Base-by-base conservation (phyloP, 1,284 basidiomycete species). In the Boletus semigastroideus region DNA sequence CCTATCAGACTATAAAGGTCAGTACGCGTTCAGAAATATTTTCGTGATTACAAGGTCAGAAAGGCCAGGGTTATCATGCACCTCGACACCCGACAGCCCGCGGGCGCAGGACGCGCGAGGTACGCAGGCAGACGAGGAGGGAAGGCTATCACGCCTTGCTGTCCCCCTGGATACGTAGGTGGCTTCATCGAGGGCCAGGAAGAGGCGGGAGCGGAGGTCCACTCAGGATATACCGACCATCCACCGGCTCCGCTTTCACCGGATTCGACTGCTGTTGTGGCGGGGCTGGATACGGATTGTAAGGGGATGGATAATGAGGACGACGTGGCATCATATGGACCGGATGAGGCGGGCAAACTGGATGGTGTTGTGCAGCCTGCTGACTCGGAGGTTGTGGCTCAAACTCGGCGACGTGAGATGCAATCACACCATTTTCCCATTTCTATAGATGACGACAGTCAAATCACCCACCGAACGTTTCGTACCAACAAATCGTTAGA, bases 351-450 rank as follows among this genome's bases (percentile, higher is more conserved):
- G 76, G 74, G 55, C 81, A 82, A 28, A 74, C 62, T 54, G 78
- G 75, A 56, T 80, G 84, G 50, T 75, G 76, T 31, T 65, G 69
- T 20, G 73, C 70, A 47, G 71, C 70, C 22, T 71, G 74, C 34
- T 67, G n/a, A n/a, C n/a, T n/a, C n/a, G n/a, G 74, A 5, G 72
- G 68, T 22, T 80, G 78, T 1, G 82, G 72, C 61, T 93, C 90
- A 66, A 98, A 98, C 60, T 98, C 93, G 53, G 95, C 95, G 16
- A 97, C 95, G 62, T 91, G 87, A 1, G 94, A 95, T 13, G 87
- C 88, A 30, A 97, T 82, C 36, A 98, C 86, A 72, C 96, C 96
- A 64, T 79, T 80, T 70, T 98, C 90, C 95, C 95, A 98, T 85
- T 92, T 93, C 89, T 96, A 67, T 38, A 57, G 52, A 47, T 13